These are phyloP conservation scores for Phyllosticta citribraziliensis DNA, from an alignment of 2,329 filamentous ascomycete genomes.

Conservation along the genomic window DNA sequence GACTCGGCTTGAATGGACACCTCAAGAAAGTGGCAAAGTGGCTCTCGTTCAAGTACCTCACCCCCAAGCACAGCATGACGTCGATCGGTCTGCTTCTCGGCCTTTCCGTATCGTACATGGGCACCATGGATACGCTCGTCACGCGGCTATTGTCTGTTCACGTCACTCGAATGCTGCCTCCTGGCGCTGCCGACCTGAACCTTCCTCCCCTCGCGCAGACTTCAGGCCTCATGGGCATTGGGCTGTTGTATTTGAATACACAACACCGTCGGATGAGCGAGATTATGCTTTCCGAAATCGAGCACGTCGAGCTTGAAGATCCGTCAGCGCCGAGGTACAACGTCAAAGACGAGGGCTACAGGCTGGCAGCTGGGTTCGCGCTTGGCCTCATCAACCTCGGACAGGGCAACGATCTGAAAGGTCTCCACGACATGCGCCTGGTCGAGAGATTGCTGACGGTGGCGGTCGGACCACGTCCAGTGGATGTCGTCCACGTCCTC, in stretches of 20 bases:
- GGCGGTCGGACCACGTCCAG: constrained; percentile 80
- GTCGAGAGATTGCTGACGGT: constrained; percentile 79
- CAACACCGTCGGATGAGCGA: constrained; percentile 98
- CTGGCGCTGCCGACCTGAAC: constrained; percentile 88
- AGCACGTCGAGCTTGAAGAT: constrained; percentile 76
- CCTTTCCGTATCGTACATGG: constrained; percentile 84
- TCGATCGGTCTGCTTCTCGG: constrained; percentile 91
- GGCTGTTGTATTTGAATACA: constrained; percentile 84
- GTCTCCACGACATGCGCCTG: constrained; percentile 86
- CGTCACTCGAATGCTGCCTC: constrained; percentile 86
- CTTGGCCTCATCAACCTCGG: constrained; percentile 91
- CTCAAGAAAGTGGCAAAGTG: constrained; percentile 92
- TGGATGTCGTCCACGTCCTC: constrained; percentile 83
- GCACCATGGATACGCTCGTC: constrained; percentile 94
- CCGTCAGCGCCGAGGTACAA: constrained; percentile 57
- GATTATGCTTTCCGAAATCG: constrained; percentile 96
- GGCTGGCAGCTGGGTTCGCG: constrained; percentile 85
- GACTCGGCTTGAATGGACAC: constrained; percentile 87
- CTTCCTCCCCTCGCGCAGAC: constrained; percentile 89
- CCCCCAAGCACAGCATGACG: constrained; percentile 98
- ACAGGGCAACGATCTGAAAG: constrained; percentile 77
- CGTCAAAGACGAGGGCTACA: constrained; percentile 88
- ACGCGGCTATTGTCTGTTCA: constrained; percentile 91
- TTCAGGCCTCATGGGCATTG: constrained; percentile 94
- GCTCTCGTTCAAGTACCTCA: constrained; percentile 98